These are phyloP conservation scores for Sclerotinia spermophila DNA, from an alignment of 2,329 filamentous ascomycete species.

Conservation along the genomic window DNA sequence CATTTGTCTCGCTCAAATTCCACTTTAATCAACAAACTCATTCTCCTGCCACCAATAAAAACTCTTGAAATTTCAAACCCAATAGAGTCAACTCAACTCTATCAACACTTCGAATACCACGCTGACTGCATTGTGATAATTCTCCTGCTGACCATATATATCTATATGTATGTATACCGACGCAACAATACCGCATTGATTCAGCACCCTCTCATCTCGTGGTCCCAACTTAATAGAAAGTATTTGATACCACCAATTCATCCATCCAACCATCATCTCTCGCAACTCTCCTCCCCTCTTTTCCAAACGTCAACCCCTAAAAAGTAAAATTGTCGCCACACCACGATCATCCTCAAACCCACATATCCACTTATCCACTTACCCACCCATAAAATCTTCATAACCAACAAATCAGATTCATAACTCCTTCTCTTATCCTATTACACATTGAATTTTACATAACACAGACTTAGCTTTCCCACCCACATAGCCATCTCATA, in stretches of 20 bases:
- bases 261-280: neutral
- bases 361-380: too few relatives aligned
- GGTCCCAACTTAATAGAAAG: neutral
- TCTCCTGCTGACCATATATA: constrained; percentile 2
- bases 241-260: neutral
- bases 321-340: too few relatives aligned
- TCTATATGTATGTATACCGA: neutral
- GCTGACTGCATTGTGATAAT: neutral
- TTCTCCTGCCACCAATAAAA: neutral
- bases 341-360: too few relatives aligned
- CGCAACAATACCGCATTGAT: neutral
- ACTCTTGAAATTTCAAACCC: neutral
- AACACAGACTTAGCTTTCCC: too few relatives aligned
- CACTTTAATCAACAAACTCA: too few relatives aligned
- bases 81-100: neutral
- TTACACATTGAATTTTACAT: too few relatives aligned
- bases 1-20: neutral
- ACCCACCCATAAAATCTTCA: too few relatives aligned
- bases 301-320: too few relatives aligned
- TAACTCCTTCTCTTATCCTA: too few relatives aligned
- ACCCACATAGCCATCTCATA: too few relatives aligned
- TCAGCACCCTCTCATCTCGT: neutral
- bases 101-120: neutral
- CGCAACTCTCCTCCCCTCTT: too few relatives aligned
- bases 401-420: too few relatives aligned